These are phyloP conservation scores for Xylaria multiplex DNA, from an alignment of 2,329 filamentous ascomycete genomes.

Conservation along the genomic window DNA sequence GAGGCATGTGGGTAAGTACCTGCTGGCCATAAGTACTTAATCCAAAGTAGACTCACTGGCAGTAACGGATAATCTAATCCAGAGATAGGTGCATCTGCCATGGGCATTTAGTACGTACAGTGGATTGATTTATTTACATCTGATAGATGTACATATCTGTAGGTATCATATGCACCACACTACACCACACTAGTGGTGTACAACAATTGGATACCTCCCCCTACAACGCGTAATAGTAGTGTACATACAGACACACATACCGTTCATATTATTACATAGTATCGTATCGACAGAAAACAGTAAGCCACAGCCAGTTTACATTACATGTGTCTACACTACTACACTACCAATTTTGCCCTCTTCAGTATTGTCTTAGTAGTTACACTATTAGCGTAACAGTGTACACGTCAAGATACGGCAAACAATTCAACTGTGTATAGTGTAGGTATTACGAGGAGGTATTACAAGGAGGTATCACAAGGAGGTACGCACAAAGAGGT, in stretches of 20 bases:
- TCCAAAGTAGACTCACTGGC: no score
- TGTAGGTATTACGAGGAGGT: not conserved
- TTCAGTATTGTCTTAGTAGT: conserved; percentile 3
- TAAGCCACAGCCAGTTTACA: conserved; percentile 13
- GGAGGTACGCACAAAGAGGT: no score
- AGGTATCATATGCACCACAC: not conserved
- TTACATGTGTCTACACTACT: not conserved
- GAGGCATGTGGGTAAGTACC: no score
- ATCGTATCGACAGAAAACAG: conserved; percentile 16
- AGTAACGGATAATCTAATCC: no score
- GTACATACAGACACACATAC: not conserved
- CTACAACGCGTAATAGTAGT: not conserved
- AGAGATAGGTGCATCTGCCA: no score
- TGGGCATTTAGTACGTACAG: no score
- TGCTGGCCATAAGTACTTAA: no score
- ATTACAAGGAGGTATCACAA: conserved; percentile 16
- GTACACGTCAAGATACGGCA: not conserved
- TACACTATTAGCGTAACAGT: not conserved
- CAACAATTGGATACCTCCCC: not conserved
- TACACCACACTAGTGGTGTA: no score
- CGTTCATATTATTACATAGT: not conserved
- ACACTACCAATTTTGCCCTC: conserved; percentile 1
- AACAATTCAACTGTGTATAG: not conserved
- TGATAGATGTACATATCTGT: not conserved
- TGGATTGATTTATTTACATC: no score